Base-by-base conservation (phyloP, 2,329 filamentous ascomycete species). In the Sporothrix schenckii region DNA sequence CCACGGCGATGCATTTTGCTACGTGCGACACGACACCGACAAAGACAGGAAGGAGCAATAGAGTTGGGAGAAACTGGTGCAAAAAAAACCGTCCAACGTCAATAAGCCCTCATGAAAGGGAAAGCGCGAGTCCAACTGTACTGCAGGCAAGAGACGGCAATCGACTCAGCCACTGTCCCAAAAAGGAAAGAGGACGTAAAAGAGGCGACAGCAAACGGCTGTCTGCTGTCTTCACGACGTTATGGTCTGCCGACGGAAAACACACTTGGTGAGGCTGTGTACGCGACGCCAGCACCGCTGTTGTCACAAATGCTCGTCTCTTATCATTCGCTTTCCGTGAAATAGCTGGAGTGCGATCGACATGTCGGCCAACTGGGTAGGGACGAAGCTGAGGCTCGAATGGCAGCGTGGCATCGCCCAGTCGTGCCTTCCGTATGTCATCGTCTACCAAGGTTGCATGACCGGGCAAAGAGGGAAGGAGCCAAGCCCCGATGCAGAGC, bases 131-230 rank as follows among this genome's bases (percentile, higher is more conserved):
- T 34, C 34, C 34, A 44, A 2, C 41, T 44, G 41, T 10, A 4
- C 41, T 44, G 41, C 41, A 4, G 41, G 14, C 41, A 1, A 16
- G 19, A 50, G 49, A 44, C 14, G 41, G 56, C 7, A n/a, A 49
- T 21, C 34, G 56, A 69, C 68, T 44, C 58, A 49, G 60, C 50
- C 68, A 54, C 56, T 53, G 39, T 65, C 68, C 68, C 50, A 52
- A 69, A 53, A 14, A 30, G 49, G 68, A 65, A 69, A 69, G 24
- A 49, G 53, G 24, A 66, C 60, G 50, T 49, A 49, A 34, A 49
- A 47, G 49, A 69, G 68, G 49, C 68, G 68, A 63, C 60, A 41
- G 49, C 27, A 27, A 21, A 19, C 14, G 4, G 11, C 16, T 21
- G 49, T 19, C n/a, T 16, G 11, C 16, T 21, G 49, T 19, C n/a